Conservation (phyloP, 2,329 filamentous ascomycete genomes). For the Stromatinia cepivora region DNA sequence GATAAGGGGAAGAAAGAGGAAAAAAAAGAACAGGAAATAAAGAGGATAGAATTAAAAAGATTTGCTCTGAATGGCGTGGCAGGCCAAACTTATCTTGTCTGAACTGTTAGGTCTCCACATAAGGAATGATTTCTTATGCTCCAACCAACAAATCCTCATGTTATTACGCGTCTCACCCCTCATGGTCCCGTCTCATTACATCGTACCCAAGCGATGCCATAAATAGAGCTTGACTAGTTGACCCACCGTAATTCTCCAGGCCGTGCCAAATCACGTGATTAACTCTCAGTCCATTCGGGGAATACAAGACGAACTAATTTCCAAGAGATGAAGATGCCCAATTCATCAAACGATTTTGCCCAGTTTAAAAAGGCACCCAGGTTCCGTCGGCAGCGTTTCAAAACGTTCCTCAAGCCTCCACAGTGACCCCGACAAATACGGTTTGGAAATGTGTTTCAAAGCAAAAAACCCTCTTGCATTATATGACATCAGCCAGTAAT, state of each 20-base stretch:
- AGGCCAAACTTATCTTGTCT: conserved; percentile 17
- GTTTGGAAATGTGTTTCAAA: background rate
- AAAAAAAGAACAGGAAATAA: background rate
- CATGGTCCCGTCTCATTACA: background rate
- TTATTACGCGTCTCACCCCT: conserved; percentile 17
- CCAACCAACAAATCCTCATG: conserved; percentile 5
- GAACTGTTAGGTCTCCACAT: conserved; percentile 9
- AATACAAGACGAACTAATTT: conserved; percentile 8
- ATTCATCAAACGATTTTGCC: background rate
- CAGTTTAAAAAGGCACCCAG: background rate
- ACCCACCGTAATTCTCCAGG: conserved; percentile 12
- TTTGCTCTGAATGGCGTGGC: conserved; percentile 10
- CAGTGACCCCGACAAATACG: background rate
- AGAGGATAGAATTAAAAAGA: background rate
- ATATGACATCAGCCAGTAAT: background rate
- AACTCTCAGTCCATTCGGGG: background rate
- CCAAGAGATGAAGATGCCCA: background rate
- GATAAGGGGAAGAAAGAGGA: background rate
- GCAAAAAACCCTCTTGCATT: background rate
- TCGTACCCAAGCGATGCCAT: background rate
- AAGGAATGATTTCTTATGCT: conserved; percentile 4
- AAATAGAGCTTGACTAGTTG: conserved; percentile 17
- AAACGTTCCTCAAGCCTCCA: background rate
- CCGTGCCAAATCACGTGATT: conserved; percentile 5
- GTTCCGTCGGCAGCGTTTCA: background rate